phyloP scores from a whole-genome alignment of 2,329 filamentous ascomycete genomes.

The Aspergillus alliaceus region DNA sequence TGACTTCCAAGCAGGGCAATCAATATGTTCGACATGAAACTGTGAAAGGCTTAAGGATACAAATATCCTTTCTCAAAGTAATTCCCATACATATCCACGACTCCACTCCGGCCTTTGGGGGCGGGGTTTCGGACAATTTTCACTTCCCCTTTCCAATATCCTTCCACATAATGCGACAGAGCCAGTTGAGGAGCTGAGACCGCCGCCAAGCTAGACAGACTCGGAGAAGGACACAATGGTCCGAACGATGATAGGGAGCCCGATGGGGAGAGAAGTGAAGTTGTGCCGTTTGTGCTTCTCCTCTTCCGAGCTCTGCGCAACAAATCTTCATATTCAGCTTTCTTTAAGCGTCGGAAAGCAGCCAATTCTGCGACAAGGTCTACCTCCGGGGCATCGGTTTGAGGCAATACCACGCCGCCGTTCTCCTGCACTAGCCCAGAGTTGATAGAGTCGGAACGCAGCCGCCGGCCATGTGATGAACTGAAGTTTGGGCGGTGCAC shows the following conservation, averaged over 20 bases:
- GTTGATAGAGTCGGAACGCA: constrained; percentile 4
- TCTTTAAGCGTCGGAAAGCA: constrained; percentile 54
- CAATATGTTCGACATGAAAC: background rate
- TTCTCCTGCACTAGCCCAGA: background rate
- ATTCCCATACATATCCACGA: constrained; percentile 55
- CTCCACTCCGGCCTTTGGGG: constrained; percentile 41
- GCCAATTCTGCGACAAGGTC: constrained; percentile 58
- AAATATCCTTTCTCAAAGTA: constrained; percentile 54
- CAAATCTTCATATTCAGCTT: constrained; percentile 47
- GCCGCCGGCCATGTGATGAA: constrained; percentile 1
- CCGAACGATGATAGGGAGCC: constrained; percentile 7
- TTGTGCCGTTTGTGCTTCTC: constrained; percentile 25
- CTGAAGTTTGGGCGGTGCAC: constrained; percentile 8
- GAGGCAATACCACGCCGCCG: background rate
- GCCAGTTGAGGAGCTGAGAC: constrained; percentile 21
- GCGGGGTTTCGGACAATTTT: constrained; percentile 53
- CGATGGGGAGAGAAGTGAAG: constrained; percentile 14
- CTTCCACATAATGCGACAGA: constrained; percentile 49
- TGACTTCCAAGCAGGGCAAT: background rate
- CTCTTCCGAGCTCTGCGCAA: constrained; percentile 27
- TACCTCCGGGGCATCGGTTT: constrained; percentile 25
- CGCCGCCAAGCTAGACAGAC: constrained; percentile 6
- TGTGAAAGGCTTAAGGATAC: constrained; percentile 43
- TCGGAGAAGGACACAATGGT: constrained; percentile 16
- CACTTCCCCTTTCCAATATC: constrained; percentile 61